Base-by-base conservation (phyloP, 2,329 filamentous ascomycete genomes). In the Myriangium duriaei region DNA sequence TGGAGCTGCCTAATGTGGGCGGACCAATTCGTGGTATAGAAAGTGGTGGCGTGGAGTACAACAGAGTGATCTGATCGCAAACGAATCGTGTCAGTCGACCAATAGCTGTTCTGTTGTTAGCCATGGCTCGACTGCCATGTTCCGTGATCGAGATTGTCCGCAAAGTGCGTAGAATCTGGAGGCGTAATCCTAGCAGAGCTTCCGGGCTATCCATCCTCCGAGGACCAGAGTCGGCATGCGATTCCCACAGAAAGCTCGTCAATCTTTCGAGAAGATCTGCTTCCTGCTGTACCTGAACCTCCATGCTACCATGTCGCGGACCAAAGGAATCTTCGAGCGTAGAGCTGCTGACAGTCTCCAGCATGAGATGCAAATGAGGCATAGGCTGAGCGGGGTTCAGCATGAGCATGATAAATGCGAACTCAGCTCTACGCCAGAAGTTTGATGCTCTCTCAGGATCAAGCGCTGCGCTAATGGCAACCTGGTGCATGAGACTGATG, bases 1-100 rank as follows among this genome's bases (percentile, higher is more conserved):
- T 40, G 30, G 18, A 32, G 52, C 26, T 62, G 61, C 11, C 67
- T n/a, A n/a, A 7, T 3, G 12, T 26, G 11, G 11, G 29, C n/a
- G 11, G 13, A 4, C 4, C 19, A n/a, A 33, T 33, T 12, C 11
- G n/a, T 4, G 29, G 39, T n/a, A 12, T 13, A 2, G 36, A 18
- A 4, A 45, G 37, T 13, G 51, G 50, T 12, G 44, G 41, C 57
- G 49, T 39, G 24, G 45, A 46, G 54, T 82, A 81, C 1, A 81
- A 55, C 3, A 62, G 59, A 32, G 70, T 67, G 11, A 95, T 61
- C 46, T 81, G 75, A 45, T 85, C 80, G 42, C 91, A 78, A 36
- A 87, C 74, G 31, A 81, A 74, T 16, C 76, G 72, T 16, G 92
- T 77, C 0, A 94, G 62, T 3, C 83, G 74, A 1, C 82, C 84